A percentile compares a stretch with the other conserved stretches of the same genome.
These are phyloP conservation scores for Aspergillus nanangensis DNA, from an alignment of 495 filamentous ascomycete genomes.

Conservation along the genomic window DNA sequence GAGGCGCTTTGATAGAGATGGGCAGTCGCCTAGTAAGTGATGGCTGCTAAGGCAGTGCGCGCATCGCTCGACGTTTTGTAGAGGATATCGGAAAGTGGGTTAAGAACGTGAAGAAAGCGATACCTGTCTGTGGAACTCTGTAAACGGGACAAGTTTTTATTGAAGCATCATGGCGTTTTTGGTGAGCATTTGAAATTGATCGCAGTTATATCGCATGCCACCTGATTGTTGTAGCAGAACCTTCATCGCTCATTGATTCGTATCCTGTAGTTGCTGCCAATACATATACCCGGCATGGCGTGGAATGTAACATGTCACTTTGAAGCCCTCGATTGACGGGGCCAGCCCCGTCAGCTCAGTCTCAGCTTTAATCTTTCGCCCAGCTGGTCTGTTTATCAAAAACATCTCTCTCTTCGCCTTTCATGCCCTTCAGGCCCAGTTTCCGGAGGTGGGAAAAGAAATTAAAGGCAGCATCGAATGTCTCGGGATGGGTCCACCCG, in stretches of 20 bases:
- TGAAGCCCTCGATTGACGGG: neutral
- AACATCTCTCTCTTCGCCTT: constrained; percentile 12
- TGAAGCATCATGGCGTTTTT: neutral
- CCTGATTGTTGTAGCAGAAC: neutral
- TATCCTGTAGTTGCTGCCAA: neutral
- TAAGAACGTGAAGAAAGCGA: constrained; percentile 8
- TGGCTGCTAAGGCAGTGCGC: constrained; percentile 40
- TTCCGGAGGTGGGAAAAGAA: constrained; percentile 21
- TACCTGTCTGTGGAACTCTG: neutral
- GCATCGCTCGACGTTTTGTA: constrained; percentile 22
- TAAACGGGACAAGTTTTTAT: neutral
- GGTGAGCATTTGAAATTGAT: neutral
- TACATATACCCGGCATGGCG: too few species aligned
- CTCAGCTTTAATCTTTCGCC: constrained; percentile 4
- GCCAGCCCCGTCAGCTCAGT: neutral
- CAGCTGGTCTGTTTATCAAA: constrained; percentile 19
- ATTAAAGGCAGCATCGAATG: constrained; percentile 20
- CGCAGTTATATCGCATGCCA: neutral
- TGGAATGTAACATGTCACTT: neutral
- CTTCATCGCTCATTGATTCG: neutral
- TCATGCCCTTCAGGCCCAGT: constrained; percentile 13
- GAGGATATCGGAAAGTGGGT: constrained; percentile 23
- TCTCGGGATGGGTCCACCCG: constrained; percentile 30
- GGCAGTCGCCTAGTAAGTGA: constrained; percentile 48
- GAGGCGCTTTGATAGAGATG: constrained; percentile 18